These are phyloP conservation scores for Aspergillus coremiiformis DNA, from an alignment of 495 filamentous ascomycete species.

Conservation along the genomic window DNA sequence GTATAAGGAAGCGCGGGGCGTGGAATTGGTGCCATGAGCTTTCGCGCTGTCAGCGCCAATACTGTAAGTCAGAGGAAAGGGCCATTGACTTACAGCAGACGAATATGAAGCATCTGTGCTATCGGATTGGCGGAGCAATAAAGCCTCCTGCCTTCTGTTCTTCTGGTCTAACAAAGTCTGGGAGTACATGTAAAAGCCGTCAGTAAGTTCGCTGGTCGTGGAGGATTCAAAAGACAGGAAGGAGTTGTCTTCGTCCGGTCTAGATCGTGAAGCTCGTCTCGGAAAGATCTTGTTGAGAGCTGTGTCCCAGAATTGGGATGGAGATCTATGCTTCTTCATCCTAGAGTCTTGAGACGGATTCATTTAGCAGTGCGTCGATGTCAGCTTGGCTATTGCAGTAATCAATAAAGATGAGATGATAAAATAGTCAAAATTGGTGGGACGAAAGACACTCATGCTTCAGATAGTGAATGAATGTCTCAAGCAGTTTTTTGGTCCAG, in stretches of 20 bases:
- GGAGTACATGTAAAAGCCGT: conserved; percentile 24
- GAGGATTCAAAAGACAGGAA: conserved; percentile 1
- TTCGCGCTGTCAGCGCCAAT: background rate
- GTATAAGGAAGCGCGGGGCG: conserved; percentile 25
- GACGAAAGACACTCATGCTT: background rate
- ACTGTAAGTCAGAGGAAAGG: background rate
- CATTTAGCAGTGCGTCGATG: background rate
- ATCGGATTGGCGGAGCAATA: conserved; percentile 7
- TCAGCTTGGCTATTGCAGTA: background rate
- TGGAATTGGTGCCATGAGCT: conserved; percentile 18
- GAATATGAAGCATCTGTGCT: conserved; percentile 15
- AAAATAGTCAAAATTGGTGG: background rate
- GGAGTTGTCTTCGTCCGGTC: background rate
- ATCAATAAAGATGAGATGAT: background rate
- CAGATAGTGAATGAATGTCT: background rate
- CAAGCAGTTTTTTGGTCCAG: background rate
- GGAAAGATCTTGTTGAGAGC: conserved; percentile 13
- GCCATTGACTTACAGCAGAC: conserved; percentile 18
- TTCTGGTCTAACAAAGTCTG: conserved; percentile 17
- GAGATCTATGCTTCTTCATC: conserved; percentile 8
- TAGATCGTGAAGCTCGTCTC: conserved; percentile 8
- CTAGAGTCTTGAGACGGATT: background rate
- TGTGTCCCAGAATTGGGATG: conserved; percentile 13
- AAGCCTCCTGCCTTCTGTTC: conserved; percentile 1
- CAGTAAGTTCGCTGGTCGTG: conserved; percentile 7